Percentiles rank a stretch among this genome's conserved stretches.
These are phyloP conservation scores for Rutidosis leptorrhynchoides DNA, from an alignment of 129 eudicot species.

Conservation along the genomic window DNA sequence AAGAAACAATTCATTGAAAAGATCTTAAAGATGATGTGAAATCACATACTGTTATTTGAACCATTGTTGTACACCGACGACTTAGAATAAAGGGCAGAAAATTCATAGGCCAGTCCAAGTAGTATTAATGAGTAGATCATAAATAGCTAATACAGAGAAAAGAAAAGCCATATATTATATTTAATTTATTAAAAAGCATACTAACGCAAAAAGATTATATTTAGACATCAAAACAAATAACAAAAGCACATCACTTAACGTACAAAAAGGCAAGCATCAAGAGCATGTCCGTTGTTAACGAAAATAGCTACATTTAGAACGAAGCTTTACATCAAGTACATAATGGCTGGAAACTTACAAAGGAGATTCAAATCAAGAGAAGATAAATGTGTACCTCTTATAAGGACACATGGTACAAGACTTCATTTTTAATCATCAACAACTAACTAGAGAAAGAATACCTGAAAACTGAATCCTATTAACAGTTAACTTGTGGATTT, in stretches of 20 bases:
- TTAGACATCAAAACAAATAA: not conserved
- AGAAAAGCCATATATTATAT: not conserved
- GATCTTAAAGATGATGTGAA: not conserved
- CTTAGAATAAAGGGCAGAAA: not conserved
- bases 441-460: conserved; percentile 33
- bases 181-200: conserved; percentile 6
- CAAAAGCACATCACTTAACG: not conserved
- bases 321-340: conserved; percentile 19
- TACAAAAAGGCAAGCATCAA: conserved; percentile 6
- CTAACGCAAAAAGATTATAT: not conserved
- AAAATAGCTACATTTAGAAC: conserved; percentile 21
- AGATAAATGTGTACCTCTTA: conserved; percentile 1
- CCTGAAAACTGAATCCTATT: conserved; percentile 36
- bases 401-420: conserved; percentile 10
- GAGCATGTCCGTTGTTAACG: conserved; percentile 11
- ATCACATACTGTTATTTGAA: not conserved
- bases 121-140: not conserved
- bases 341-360: conserved; percentile 16
- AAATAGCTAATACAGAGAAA: not conserved
- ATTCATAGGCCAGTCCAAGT: not conserved
- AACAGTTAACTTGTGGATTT: conserved; percentile 28
- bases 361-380: conserved; percentile 8
- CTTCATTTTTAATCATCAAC: conserved; percentile 4
- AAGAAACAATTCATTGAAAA: not conserved
- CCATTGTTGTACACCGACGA: not conserved